Base-by-base conservation (phyloP, 2,329 filamentous ascomycete species). In the Arthrobotrys entomopaga region DNA sequence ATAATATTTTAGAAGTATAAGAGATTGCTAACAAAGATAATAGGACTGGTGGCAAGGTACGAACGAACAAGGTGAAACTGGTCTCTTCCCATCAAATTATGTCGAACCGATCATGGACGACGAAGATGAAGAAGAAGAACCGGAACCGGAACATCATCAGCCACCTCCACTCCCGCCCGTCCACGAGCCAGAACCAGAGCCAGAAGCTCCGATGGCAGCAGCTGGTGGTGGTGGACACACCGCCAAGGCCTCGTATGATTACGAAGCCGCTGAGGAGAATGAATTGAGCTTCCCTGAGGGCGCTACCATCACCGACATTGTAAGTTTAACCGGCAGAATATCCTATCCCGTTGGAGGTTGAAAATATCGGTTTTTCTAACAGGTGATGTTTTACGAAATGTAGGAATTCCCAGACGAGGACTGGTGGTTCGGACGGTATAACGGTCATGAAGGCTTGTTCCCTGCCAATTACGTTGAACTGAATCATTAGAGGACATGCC, bases 351-450 rank as follows among this genome's bases (percentile, higher is more conserved):
- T 10, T 16, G 43, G n/a, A 16, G 43, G 5, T 48, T 48, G 43
- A 10, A n/a, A 48, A 16, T 48, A 10, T 48, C 15, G 42, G 16
- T n/a, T 1, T 46, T 7, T n/a, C 3, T 15, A 46, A 46, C 16
- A 6, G 11, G 8, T 8, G 13, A n/a, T 13, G 5, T 15, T 46
- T n/a, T 46, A 13, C 16, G 15, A 46, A n/a, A 2, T n/a, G 19
- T 78, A 91, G 89, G 92, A 97, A 84, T 98, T 98, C 82, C 95
- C 95, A 1, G 95, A 98, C 79, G 94, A 98, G 77, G 95, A 99
- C 81, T 99, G 95, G 95, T 99, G 95, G 95, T 91, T 94, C 79
- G 95, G 95, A 70, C 88, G 91, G 79, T 96, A 90, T 82, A 86
- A 89, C 24, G 93, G 93, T 58, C 87, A 89, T 69, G 87, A 87